Base-by-base conservation (phyloP, 2,329 filamentous ascomycete genomes). In the Cordyceps fumosorosea region DNA sequence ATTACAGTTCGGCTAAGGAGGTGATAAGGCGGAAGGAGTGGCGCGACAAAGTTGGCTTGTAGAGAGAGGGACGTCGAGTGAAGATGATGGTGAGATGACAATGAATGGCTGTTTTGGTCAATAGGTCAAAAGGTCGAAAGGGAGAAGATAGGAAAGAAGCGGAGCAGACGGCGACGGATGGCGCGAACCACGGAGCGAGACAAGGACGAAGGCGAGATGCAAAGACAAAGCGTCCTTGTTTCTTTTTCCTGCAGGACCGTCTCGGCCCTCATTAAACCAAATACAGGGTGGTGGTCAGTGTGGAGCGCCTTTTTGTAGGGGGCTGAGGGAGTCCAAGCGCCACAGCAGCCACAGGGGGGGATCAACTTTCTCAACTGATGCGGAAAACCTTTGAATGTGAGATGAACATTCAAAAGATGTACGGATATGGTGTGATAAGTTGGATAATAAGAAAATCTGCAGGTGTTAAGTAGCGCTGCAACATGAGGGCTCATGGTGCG, bases 271-370 rank as follows among this genome's bases (percentile, higher is more conserved):
- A 53, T 53, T 53, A 40, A 20, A 32, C 29, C 34, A 37, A 14
- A 37, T 37, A 37, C 11, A 37, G 18, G 45, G 20, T 18, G 45
- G 47, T 40, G 32, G 60, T 67, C 66, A 0, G 64, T 64, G 45
- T 70, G 67, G 37, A 69, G 69, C 51, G 51, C 51, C 18, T 20
- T 26, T 50, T 18, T 34, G 20, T 37, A 53, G 47, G 50, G 57
- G 57, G 57, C 40, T 22, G 10, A n/a, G 26, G 37, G 57, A 40
- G 57, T 60, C 57, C 57, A 60, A 60, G 57, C 57, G 50, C 47
- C 57, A 47, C 57, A 26, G 48, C 32, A 42, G 57, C 10, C 48
- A 24, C 24, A 20, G 16, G 11, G 42, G 45, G 14, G 11, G 34
- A 37, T 37, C 34, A 14, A 37, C 10, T 12, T 14, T 37, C 11